These are phyloP conservation scores for Heterobasidion occidentale DNA, from an alignment of 1,284 basidiomycete species.

Conservation along the genomic window DNA sequence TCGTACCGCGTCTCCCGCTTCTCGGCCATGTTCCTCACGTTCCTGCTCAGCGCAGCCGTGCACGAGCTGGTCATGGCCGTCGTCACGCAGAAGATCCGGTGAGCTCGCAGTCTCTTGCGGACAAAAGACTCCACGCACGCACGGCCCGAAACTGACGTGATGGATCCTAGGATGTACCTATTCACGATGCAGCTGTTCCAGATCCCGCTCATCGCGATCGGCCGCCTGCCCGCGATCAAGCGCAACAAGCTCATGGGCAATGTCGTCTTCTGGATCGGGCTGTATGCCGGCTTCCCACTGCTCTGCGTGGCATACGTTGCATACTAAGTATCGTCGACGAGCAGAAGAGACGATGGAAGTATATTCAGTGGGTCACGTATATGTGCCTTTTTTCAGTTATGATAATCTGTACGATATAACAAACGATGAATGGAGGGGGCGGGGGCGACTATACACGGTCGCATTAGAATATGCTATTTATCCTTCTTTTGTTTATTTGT, in stretches of 20 bases:
- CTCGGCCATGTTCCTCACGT: conserved; percentile 87
- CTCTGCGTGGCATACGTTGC: conserved; percentile 83
- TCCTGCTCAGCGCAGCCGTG: conserved; percentile 79
- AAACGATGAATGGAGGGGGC: too few relatives aligned
- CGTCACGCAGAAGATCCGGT: conserved; percentile 85
- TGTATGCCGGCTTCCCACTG: conserved; percentile 87
- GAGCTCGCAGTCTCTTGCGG: conserved; percentile 18
- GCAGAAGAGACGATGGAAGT: too few relatives aligned
- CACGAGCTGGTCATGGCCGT: conserved; percentile 97
- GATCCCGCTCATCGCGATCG: conserved; percentile 84
- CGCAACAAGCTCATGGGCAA: conserved; percentile 76
- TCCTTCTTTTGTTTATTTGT: not conserved
- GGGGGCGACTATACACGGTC: not conserved
- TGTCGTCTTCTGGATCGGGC: conserved; percentile 89
- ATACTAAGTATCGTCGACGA: conserved; percentile 31
- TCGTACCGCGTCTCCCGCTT: conserved; percentile 69
- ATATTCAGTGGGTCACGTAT: too few relatives aligned
- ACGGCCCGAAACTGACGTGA: not conserved
- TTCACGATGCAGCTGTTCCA: conserved; percentile 67
- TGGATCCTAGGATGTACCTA: conserved; percentile 49
- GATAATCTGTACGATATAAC: too few relatives aligned
- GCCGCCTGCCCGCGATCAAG: conserved; percentile 69
- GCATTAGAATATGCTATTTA: not conserved
- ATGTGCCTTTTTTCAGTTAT: too few relatives aligned
- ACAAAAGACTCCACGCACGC: not conserved